Evolutionary conservation across 2,329 filamentous ascomycete species (phyloP), one percentile per base, ranked within the genome.

Genomic region (Endothia cerciana): DNA sequence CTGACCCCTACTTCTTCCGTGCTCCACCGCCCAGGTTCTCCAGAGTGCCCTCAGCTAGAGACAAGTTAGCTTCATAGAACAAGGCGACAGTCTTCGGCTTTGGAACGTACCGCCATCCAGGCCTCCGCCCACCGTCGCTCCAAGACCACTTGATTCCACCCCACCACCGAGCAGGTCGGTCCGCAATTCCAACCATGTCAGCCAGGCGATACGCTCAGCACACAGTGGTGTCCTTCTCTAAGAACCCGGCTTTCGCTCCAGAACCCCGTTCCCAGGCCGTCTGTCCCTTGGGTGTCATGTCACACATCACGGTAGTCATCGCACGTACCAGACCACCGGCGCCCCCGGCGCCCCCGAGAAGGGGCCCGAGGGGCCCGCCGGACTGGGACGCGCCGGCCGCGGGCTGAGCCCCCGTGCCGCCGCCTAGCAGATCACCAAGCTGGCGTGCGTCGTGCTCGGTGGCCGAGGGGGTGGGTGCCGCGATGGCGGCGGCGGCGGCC

Each of bases 401-500:
- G 3, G 47, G 28, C 25, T 5, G 13, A 19, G 40, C 22, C 33
- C 59, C 59, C 1, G 17, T n/a, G 11, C 58, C 25, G 36, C 49
- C 64, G 19, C 64, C 64, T 13, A 55, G 51, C 15, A 63, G 33
- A 51, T 33, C 53, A 28, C 45, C 60, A 33, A 65, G 60, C 60
- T 65, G 64, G 43, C 61, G 65, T 25, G 56, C 38, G 33, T 55
- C 19, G 51, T 55, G 28, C 28, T 36, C 7, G 28, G 51, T n/a
- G 2, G 22, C 22, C 13, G 22, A 49, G 22, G 56, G 19, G 40
- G 58, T 62, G 15, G 65, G 65, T 30, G 61, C 55, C 17, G 51
- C 59, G 33, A 47, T 28, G 13, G 45, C 64, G 13, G 51, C 55
- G 49, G 65, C 64, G 25, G 47, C 47, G 47, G 66, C 40, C 22